Percentiles rank a stretch among this genome's conserved stretches.
Conservation (phyloP, 1,284 basidiomycete species). For the Cryptococcus sp. region DNA sequence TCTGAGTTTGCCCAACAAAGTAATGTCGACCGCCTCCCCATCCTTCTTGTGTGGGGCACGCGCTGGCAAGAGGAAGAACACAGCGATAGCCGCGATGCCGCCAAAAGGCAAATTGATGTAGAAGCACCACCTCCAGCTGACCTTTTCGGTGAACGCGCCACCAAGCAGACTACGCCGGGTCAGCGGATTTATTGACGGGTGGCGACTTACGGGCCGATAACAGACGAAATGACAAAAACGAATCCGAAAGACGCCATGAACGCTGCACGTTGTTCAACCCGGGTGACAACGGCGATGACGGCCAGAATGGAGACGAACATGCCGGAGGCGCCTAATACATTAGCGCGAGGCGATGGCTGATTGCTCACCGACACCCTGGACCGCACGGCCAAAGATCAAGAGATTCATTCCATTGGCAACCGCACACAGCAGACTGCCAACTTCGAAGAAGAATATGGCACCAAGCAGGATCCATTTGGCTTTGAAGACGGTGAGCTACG, state of each 20-base stretch:
- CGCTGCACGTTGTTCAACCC: slow-evolving; percentile 54
- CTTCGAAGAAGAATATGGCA: slow-evolving; percentile 56
- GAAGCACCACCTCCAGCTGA: slow-evolving; percentile 57
- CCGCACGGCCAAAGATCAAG: slow-evolving; percentile 59
- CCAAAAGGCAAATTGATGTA: slow-evolving; percentile 59
- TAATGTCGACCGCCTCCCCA: slow-evolving; percentile 53
- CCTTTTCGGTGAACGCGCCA: slow-evolving; percentile 56
- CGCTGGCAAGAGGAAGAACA: slow-evolving; percentile 54
- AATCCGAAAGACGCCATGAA: slow-evolving; percentile 49
- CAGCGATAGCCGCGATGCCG: slow-evolving; percentile 43
- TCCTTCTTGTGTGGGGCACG: slow-evolving; percentile 59
- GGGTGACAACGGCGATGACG: slow-evolving; percentile 53
- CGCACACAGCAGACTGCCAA: slow-evolving; percentile 60
- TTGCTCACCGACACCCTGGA: slow-evolving; percentile 49
- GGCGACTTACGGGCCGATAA: slow-evolving; percentile 52
- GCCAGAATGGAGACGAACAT: slow-evolving; percentile 55
- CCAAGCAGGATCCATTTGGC: slow-evolving; percentile 56
- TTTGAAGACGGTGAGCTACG: slow-evolving; percentile 50
- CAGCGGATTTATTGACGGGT: slow-evolving; percentile 55
- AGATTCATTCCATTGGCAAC: slow-evolving; percentile 52
- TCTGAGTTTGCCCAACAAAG: slow-evolving; percentile 31
- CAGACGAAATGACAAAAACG: slow-evolving; percentile 53
- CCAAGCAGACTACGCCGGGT: slow-evolving; percentile 54
- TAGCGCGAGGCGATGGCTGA: slow-evolving; percentile 3
- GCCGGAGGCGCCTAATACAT: slow-evolving; percentile 19